These are phyloP conservation scores for Suaeda aralocaspica DNA, from an alignment of 148 eudicot species.

Conservation along the genomic window DNA sequence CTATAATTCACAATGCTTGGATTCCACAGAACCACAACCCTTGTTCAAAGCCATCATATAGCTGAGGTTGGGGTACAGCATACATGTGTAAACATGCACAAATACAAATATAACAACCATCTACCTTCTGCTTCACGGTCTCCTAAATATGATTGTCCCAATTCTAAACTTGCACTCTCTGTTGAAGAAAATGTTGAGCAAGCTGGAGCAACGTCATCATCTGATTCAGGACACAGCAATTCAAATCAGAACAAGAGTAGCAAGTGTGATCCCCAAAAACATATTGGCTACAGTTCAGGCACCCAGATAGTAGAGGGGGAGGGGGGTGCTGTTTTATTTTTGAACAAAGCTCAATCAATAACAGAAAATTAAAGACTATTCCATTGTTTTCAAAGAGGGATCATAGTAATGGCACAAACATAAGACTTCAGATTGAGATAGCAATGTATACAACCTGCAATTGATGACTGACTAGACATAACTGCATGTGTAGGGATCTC, in stretches of 20 bases:
- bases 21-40: not conserved
- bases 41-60: not conserved
- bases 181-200: conserved; percentile 47
- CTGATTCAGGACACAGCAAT: conserved; percentile 30
- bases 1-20: not conserved
- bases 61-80: not conserved
- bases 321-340: too few species aligned
- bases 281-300: too few species aligned
- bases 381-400: too few species aligned
- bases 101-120: not conserved
- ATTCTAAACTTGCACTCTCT: conserved; percentile 50
- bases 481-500: conserved; percentile 29
- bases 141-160: conserved; percentile 41
- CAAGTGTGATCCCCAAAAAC: too few species aligned
- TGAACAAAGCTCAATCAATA: too few species aligned
- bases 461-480: conserved; percentile 32
- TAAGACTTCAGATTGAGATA: not conserved
- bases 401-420: too few species aligned
- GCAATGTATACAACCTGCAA: conserved; percentile 35
- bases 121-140: conserved; percentile 59
- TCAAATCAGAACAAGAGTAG: not conserved
- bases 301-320: too few species aligned
- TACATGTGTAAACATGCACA: not conserved
- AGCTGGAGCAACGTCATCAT: conserved; percentile 41
- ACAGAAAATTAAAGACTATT: too few species aligned